These are phyloP conservation scores for Beauveria varroae DNA, from an alignment of 2,329 filamentous ascomycete species.

Conservation along the genomic window DNA sequence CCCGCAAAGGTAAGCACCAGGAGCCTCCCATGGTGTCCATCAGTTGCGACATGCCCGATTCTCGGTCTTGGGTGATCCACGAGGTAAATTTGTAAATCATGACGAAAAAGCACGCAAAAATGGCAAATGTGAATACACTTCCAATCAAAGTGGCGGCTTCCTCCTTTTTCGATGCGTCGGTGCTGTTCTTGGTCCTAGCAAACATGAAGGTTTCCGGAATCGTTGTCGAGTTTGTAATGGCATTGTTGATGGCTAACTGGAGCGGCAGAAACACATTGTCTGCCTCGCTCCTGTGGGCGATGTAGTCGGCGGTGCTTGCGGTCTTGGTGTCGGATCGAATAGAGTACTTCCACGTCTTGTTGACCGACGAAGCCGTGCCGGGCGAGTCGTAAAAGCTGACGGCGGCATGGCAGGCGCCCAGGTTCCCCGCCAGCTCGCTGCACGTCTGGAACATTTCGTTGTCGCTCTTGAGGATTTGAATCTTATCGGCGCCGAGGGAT, in stretches of 20 bases:
- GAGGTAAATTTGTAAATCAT: conserved; percentile 9
- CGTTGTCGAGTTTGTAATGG: conserved; percentile 20
- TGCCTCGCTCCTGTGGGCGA: background rate
- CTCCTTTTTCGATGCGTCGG: background rate
- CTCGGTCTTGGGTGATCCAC: conserved; percentile 23
- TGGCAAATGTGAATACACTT: conserved; percentile 12
- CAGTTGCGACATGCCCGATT: conserved; percentile 24
- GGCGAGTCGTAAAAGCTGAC: conserved; percentile 25
- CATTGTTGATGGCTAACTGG: conserved; percentile 27
- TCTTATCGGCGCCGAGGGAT: conserved; percentile 13
- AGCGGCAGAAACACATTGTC: conserved; percentile 20
- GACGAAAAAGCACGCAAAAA: conserved; percentile 11
- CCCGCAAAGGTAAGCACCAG: conserved; percentile 16
- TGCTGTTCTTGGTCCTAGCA: conserved; percentile 12
- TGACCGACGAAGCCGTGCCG: conserved; percentile 11
- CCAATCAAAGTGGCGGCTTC: conserved; percentile 12
- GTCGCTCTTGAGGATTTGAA: conserved; percentile 16
- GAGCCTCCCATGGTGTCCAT: conserved; percentile 38
- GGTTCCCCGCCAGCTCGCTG: conserved; percentile 12
- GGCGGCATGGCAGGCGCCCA: conserved; percentile 23
- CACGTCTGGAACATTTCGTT: conserved; percentile 16
- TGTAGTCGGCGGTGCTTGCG: conserved; percentile 39
- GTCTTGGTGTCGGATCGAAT: conserved; percentile 19
- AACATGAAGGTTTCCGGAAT: conserved; percentile 13
- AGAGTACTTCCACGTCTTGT: conserved; percentile 23